Base-by-base conservation (phyloP, 2,329 filamentous ascomycete genomes). In the Monilinia aucupariae region DNA sequence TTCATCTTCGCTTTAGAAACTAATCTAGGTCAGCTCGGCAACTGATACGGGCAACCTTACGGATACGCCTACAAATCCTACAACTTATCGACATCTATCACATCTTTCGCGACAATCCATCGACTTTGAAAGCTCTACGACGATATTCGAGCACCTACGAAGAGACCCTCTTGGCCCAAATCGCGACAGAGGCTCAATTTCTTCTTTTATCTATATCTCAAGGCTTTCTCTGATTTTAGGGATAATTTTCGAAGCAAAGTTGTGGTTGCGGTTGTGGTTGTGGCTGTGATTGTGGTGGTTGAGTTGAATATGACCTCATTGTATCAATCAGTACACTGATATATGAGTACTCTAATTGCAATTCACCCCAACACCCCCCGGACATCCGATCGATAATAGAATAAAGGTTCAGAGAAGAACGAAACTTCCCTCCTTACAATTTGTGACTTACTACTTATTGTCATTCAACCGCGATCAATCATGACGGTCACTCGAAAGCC, bases 401-500 rank as follows among this genome's bases (percentile, higher is more conserved):
- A 51, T n/a, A 22, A 34, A 10, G 10, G 10, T 51, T 13, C 20
- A 34, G 32, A 34, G 5, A n/a, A 45, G 13, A 37, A 47, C 41
- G 30, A 34, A 25, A n/a, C 9, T 25, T 34, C 20, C 25, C 13
- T 32, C 13, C n/a, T 34, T 22, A 17, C 9, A 56, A 20, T 22
- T 9, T 12, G 5, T 5, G 34, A 12, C 34, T 12, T 9, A 34
- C 34, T 34, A 34, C 34, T n/a, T 30, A n/a, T 56, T 15, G 20
- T 32, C 41, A 25, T 30, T 15, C 30, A 32, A 58, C 6, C 20
- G 7, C n/a, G 17, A 13, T 58, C 32, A 50, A 17, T 43, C 32
- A 62, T 34, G 22, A 73, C 73, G 71, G 70, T 72, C 15, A 71
- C 68, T 22, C 65, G 71, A 64, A 73, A 72, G 55, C 71, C 71